Conservation (phyloP, 768 basidiomycete genomes). For the Xerocomellus amylosporus region DNA sequence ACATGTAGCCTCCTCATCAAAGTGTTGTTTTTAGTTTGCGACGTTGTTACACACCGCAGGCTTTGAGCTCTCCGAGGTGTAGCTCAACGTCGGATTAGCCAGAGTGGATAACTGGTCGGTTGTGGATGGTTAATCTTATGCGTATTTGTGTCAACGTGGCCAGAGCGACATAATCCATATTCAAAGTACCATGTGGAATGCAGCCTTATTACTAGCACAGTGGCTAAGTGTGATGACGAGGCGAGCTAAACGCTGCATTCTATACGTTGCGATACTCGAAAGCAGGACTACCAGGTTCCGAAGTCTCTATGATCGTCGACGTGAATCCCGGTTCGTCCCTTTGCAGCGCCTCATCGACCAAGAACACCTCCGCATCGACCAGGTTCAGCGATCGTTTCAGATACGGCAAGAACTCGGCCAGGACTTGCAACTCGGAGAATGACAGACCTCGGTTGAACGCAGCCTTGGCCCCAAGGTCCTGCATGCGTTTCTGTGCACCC, state of each 20-base stretch:
- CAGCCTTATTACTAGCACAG: not conserved
- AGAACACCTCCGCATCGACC: slow-evolving; percentile 65
- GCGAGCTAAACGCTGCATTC: not conserved
- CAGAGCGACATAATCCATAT: not conserved
- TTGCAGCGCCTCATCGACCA: slow-evolving; percentile 63
- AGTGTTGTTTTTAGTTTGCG: slow-evolving; percentile 49
- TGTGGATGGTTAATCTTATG: not conserved
- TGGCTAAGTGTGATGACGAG: not conserved
- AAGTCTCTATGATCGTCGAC: slow-evolving; percentile 69
- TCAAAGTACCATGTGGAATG: not conserved
- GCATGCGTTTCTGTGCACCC: slow-evolving; percentile 68
- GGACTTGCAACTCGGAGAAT: slow-evolving; percentile 77
- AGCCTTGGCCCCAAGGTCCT: slow-evolving; percentile 65
- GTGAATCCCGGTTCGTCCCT: slow-evolving; percentile 58
- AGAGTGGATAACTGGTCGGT: no score
- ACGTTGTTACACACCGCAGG: slow-evolving; percentile 69
- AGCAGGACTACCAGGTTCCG: slow-evolving; percentile 84
- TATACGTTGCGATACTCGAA: slow-evolving; percentile 84
- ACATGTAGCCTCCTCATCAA: not conserved
- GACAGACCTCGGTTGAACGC: slow-evolving; percentile 82
- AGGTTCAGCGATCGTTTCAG: slow-evolving; percentile 73
- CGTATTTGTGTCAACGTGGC: slow-evolving; percentile 2
- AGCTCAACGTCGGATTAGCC: not conserved
- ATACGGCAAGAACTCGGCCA: slow-evolving; percentile 73
- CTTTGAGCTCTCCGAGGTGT: slow-evolving; percentile 38